Percentiles rank a stretch among this genome's conserved stretches.
phyloP scores from a whole-genome alignment of 176 grass and related monocot species.

The Pharus latifolius region DNA sequence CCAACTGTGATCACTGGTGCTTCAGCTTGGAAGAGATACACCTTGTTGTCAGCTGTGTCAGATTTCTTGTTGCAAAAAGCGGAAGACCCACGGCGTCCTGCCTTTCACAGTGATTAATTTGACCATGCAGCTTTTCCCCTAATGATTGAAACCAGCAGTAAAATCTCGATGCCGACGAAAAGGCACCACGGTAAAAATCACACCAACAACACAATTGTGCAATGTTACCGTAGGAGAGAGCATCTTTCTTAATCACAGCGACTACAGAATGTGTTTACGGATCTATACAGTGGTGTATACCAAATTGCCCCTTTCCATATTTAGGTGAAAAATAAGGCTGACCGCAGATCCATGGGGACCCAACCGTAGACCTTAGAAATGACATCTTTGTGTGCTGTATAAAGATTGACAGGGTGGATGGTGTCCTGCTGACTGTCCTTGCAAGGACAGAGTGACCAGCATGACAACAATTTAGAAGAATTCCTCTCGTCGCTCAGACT shows the following conservation, averaged over 20 bases:
- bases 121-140: not conserved
- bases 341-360: constrained; percentile 8
- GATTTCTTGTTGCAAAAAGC: not conserved
- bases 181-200: not conserved
- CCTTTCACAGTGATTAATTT: constrained; percentile 6
- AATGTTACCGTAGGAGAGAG: too few relatives aligned
- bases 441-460: not conserved
- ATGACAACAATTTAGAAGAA: too few relatives aligned
- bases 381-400: not conserved
- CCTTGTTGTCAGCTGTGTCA: not conserved
- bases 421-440: not conserved
- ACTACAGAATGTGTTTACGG: too few relatives aligned
- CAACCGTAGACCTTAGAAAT: not conserved
- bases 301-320: too few relatives aligned
- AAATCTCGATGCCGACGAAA: not conserved
- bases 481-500: too few relatives aligned
- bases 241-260: too few relatives aligned
- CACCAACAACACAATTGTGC: too few relatives aligned
- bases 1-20: not conserved
- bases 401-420: constrained; percentile 8
- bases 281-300: too few relatives aligned
- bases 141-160: not conserved
- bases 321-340: too few relatives aligned
- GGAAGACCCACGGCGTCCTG: not conserved
- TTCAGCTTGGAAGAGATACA: not conserved